Evolutionary conservation across 2,329 filamentous ascomycete species (phyloP), one percentile per base, ranked within the genome.

Genomic region (Epichloe coenophiala): DNA sequence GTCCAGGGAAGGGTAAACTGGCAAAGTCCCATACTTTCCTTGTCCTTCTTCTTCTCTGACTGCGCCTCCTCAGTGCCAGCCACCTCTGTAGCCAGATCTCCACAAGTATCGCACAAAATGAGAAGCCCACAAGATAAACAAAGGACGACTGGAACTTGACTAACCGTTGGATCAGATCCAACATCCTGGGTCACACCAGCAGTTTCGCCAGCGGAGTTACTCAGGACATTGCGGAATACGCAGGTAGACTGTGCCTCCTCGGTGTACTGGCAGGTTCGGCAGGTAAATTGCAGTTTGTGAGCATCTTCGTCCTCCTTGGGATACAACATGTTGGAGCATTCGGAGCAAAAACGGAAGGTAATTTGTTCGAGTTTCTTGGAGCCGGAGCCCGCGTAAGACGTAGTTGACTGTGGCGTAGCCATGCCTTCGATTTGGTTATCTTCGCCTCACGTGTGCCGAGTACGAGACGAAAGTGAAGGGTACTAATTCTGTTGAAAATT

Each of bases 241-340:
- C 93, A 97, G 54, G 88, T 84, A 21, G 88, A 91, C 54, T 81
- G 81, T 35, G 91, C 90, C 56, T 85, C 81, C 65, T 95, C 89
- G 61, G 84, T 87, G 71, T 88, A 95, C 64, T 89, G 84, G 73
- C 93, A 98, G 51, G 90, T 96, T 60, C 91, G 87, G 75, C 93
- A 98, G 56, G 88, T 89, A 71, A 94, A 98, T 74, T 95, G 85
- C 59, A 98, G 83, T 61, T 83, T 84, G 72, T 87, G 87, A 55
- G 81, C 82, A 54, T 83, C 76, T 55, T 84, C 82, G 69, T 98
- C 89, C 74, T 98, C 94, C 71, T 94, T 93, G 47, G 93, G 93
- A 65, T 97, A 97, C 50, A 98, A 77, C 79, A 98, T 86, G 76
- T 98, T 98, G 61, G 90, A 95, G 73, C 93, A 98, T 77, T 98